Base-by-base conservation (phyloP, 108 stramenopile genomes). In the Nitzschia sp. region DNA sequence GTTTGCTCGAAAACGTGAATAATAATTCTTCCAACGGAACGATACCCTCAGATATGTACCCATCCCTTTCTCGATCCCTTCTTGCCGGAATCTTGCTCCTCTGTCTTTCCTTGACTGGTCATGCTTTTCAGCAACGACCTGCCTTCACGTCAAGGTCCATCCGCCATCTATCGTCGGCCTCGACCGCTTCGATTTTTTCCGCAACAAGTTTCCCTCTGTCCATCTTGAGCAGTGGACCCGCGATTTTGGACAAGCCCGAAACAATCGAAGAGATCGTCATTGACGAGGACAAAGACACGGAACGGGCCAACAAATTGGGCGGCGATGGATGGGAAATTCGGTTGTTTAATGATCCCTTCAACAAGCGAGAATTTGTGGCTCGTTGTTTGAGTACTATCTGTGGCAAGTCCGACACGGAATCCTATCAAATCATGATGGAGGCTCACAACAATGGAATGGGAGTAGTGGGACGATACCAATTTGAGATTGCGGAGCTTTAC, bases 321-420 rank as follows among this genome's bases (percentile, higher is more conserved):
- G 19, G 45, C 25, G 72, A 59, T 31, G 69, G 75, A 45, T 90
- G 89, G 89, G 71, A 70, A 28, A 78, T 90, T 11, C 84, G 84
- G 0, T 69, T 90, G 2, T 90, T 68, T 54, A 90, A 90, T 63
- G 89, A 90, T 48, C 84, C 89, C 15, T 80, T 82, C 72, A 90
- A 90, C 79, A 87, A 86, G 56, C 71, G 89, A 44, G 86, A 87
- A 75, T 87, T 85, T 74, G 89, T 90, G 1, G 84, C 89, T 0
- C 57, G 75, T 6, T 86, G 85, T 38, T 75, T 90, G 45, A 68
- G 52, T 8, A 72, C 81, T 22, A 77, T 90, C 30, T 80, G 80
- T 53, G 74, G 78, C 6, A 72, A 82, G 27, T 73, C 72, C 16
- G 89, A 90, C 29, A 62, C 75, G 11, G 69, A 56, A 22, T 80